phyloP scores from a whole-genome alignment of 805 yeast genomes.

The Jamesozyma piceae region DNA sequence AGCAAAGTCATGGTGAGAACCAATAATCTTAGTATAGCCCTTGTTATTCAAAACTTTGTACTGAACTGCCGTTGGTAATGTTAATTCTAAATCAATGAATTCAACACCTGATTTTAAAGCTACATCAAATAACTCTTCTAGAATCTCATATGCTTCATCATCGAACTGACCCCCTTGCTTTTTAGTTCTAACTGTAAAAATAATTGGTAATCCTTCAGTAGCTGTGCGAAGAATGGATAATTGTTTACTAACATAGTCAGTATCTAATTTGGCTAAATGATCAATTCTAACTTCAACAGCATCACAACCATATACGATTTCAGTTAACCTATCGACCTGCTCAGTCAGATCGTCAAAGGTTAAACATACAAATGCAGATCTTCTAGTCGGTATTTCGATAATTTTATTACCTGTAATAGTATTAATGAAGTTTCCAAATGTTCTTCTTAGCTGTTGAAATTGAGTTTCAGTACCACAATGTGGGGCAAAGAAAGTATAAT shows the following conservation, averaged over 20 bases:
- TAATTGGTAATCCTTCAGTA: slow-evolving; percentile 58
- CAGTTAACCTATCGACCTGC: slow-evolving; percentile 39
- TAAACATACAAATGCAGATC: slow-evolving; percentile 66
- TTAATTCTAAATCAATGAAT: slow-evolving; percentile 70
- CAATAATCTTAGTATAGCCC: slow-evolving; percentile 63
- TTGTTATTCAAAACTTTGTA: slow-evolving; percentile 43
- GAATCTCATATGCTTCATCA: slow-evolving; percentile 40
- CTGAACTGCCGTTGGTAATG: slow-evolving; percentile 49
- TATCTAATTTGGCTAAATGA: slow-evolving; percentile 42
- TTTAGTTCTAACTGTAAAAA: slow-evolving; percentile 69
- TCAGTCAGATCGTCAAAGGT: slow-evolving; percentile 52
- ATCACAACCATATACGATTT: slow-evolving; percentile 56
- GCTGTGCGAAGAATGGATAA: slow-evolving; percentile 58
- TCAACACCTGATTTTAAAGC: slow-evolving; percentile 76
- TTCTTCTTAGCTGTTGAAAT: slow-evolving; percentile 45
- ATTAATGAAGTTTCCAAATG: slow-evolving; percentile 50
- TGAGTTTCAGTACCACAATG: slow-evolving; percentile 52
- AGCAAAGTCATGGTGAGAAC: slow-evolving; percentile 69
- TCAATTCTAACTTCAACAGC: slow-evolving; percentile 85
- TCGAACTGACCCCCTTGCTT: slow-evolving; percentile 80
- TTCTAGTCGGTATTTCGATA: slow-evolving; percentile 25
- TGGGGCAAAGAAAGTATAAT: slow-evolving; percentile 65
- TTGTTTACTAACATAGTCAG: slow-evolving; percentile 61
- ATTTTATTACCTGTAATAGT: slow-evolving; percentile 50
- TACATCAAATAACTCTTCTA: slow-evolving; percentile 43